Evolutionary conservation across 768 basidiomycete species (phyloP).

Genomic region (Leccinellum rugosiceps): DNA sequence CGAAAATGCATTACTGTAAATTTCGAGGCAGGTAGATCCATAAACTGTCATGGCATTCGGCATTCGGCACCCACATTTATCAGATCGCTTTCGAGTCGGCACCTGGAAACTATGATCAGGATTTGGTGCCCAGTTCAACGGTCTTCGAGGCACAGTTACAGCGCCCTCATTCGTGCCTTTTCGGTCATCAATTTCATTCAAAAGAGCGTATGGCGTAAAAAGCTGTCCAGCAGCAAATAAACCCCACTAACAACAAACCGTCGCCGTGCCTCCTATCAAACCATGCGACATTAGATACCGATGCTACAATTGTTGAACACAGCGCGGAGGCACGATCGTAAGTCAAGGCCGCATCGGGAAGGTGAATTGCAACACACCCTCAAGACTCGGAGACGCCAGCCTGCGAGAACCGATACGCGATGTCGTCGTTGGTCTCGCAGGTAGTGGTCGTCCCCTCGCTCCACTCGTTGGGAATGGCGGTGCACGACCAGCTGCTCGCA

Average conservation of each 20-base stretch:
- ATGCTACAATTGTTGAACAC: not conserved
- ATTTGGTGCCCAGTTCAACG: not conserved
- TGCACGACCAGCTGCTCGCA: constrained; percentile 14
- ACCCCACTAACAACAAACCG: constrained; percentile 7
- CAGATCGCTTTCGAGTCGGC: not conserved
- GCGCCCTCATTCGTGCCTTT: not conserved
- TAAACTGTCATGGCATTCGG: not conserved
- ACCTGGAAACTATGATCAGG: no score
- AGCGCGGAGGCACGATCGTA: not conserved
- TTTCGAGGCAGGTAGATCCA: no score
- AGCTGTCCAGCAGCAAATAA: constrained; percentile 16
- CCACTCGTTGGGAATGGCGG: constrained; percentile 24
- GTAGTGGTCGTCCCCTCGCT: constrained; percentile 16
- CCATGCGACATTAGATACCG: not conserved
- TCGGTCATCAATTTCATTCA: constrained; percentile 5
- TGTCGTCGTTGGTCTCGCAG: constrained; percentile 15
- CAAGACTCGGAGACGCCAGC: constrained; percentile 19
- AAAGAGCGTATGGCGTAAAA: constrained; percentile 3
- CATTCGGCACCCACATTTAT: not conserved
- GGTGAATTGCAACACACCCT: constrained; percentile 1
- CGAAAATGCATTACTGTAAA: no score
- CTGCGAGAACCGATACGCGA: constrained; percentile 16
- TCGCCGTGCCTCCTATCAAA: constrained; percentile 5
- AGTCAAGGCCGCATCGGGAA: not conserved
- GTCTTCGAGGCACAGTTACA: not conserved